Percentiles rank a stretch among this genome's conserved stretches.
phyloP scores from a whole-genome alignment of 108 stramenopile genomes.

The Nannochloropsis oceanica region DNA sequence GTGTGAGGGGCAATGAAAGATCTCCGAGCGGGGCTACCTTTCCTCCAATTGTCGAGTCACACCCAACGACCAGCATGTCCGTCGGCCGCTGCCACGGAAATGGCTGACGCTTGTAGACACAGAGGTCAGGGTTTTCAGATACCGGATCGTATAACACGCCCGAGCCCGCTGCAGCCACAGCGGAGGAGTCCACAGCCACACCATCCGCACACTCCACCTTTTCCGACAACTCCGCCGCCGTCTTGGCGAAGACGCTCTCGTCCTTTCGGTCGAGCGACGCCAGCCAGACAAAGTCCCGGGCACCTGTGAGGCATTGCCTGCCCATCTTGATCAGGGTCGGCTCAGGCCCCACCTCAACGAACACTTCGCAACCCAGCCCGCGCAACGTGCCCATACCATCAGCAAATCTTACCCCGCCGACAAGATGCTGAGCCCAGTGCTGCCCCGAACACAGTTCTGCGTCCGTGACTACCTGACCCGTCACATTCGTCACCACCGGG shows the following conservation, averaged over 20 bases:
- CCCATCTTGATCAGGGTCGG: neutral
- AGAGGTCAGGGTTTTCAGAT: neutral
- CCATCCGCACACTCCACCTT: too few species aligned
- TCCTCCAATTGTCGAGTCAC: neutral
- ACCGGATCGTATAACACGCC: too few species aligned
- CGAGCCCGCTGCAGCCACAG: too few species aligned
- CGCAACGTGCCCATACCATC: slow-evolving; percentile 18
- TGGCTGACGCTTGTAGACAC: neutral
- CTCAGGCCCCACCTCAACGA: neutral
- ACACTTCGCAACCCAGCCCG: neutral
- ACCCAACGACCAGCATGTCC: neutral
- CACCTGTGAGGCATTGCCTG: neutral
- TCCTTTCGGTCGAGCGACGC: neutral
- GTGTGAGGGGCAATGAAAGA: neutral
- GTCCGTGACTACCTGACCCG: slow-evolving; percentile 1
- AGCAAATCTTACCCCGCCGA: slow-evolving; percentile 19
- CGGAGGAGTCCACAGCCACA: too few species aligned
- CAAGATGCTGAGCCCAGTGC: slow-evolving; percentile 26
- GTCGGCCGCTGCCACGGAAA: neutral
- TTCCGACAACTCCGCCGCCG: neutral
- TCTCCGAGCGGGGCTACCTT: neutral
- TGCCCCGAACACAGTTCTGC: slow-evolving; percentile 10
- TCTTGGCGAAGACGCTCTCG: neutral
- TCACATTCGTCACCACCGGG: slow-evolving; percentile 21
- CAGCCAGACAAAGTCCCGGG: neutral